Evolutionary conservation across 75 land plant genomes (phyloP), one percentile per base, ranked within the genome.

Genomic region (Cunninghamia lanceolata): DNA sequence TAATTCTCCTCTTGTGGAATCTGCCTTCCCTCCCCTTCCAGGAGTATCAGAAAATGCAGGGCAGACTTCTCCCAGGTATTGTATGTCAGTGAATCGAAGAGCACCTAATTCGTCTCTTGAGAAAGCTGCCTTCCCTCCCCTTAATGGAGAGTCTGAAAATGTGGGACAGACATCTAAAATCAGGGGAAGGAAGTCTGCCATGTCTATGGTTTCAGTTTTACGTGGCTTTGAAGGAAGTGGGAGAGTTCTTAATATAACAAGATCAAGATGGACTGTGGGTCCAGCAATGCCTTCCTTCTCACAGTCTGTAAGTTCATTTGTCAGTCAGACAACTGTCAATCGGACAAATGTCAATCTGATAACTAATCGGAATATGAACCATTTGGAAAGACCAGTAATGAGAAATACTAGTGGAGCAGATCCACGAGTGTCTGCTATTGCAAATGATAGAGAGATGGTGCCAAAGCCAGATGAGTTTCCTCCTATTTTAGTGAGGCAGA

Each of bases 91-190:
- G 50, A 86, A 86, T 59, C 88, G 90, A 21, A 85, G 85, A 82
- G 85, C 91, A 32, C 88, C 86, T 42, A 91, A 85, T 75, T 86
- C 83, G 4, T 77, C 90, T 28, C 88, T 96, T 34, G 88, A 78
- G 79, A 92, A 95, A 42, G 92, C 95, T 83, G 93, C 94, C 16
- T 94, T 98, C 86, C 99, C 99, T 83, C 99, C 99, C 7, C 89
- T 93, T 6, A 82, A 87, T 3, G 94, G 83, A 15, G 54, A 43
- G 35, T 78, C 88, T n/a, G 84, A 34, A 50, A 50, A 47, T 82
- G 35, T 45, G 28, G 43, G 19, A 19, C 84, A 82, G 59, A 50
- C 43, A 21, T 82, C 84, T 15, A 52, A 45, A n/a, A 82, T 10
- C 25, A 52, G 52, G n/a, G 84, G 59, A 82, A 47, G 32, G 59